A percentile compares a stretch with the other conserved stretches of the same genome.
Conservation (phyloP, 2,329 filamentous ascomycete species). For the Biscogniauxia sp. region DNA sequence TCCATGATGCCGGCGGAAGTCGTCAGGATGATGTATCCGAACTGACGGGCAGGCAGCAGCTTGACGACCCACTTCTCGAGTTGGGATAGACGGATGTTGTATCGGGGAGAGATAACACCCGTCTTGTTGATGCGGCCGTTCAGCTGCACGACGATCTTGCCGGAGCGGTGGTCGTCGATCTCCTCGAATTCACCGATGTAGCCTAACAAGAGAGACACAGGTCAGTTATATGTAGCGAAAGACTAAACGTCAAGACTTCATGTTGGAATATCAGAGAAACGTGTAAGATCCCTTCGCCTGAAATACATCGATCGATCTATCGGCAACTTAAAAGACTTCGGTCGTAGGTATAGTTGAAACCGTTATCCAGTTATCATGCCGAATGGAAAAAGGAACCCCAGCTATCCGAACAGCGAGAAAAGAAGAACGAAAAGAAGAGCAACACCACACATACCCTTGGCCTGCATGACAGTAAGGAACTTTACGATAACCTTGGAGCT, state of each 20-base stretch:
- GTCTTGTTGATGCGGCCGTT: conserved; percentile 99
- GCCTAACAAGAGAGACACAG: conserved; percentile 52
- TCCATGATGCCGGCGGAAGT: conserved; percentile 99
- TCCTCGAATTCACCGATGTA: conserved; percentile 99
- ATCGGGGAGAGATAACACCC: conserved; percentile 97
- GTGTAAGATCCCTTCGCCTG: conserved; percentile 90
- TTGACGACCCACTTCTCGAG: conserved; percentile 99
- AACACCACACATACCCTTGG: conserved; percentile 77
- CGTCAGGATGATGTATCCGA: conserved; percentile 98
- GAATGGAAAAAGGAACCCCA: conserved; percentile 48
- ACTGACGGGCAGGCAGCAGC: conserved; percentile 98
- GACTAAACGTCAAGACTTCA: conserved; percentile 93
- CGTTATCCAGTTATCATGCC: conserved; percentile 99
- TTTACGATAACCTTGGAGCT: conserved; percentile 99
- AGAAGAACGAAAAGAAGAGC: conserved; percentile 3
- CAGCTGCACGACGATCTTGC: conserved; percentile 99
- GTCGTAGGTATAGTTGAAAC: conserved; percentile 76
- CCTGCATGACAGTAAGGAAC: conserved; percentile 99
- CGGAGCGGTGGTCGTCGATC: conserved; percentile 98
- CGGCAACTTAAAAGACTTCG: conserved; percentile 99
- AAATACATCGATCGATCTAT: conserved; percentile 79
- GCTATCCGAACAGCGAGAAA: no score
- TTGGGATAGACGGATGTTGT: conserved; percentile 97
- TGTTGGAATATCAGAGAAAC: conserved; percentile 71
- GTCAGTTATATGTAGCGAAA: conserved; percentile 79